Percentiles rank a stretch among this genome's conserved stretches.
These are phyloP conservation scores for Przewalskia tangutica DNA, from an alignment of 257 asterid species.

Conservation along the genomic window DNA sequence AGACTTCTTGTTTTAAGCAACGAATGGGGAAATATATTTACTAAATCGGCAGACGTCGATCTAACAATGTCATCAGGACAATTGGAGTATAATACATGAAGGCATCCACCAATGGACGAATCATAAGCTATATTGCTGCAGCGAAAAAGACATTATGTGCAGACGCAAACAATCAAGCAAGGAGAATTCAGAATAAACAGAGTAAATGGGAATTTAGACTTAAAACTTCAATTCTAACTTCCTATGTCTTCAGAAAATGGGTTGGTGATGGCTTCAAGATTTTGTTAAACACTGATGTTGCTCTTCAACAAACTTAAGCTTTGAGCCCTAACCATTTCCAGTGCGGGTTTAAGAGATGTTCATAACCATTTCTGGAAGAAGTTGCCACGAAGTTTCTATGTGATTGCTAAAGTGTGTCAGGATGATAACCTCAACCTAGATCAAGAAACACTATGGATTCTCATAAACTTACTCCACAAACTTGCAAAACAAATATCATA, in stretches of 20 bases:
- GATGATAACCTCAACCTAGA: neutral
- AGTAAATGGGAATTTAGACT: neutral
- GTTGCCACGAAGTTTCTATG: neutral
- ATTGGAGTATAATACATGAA: conserved; percentile 57
- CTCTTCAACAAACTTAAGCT: neutral
- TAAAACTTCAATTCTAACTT: neutral
- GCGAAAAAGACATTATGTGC: conserved; percentile 11
- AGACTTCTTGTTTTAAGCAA: conserved; percentile 62
- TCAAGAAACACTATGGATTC: neutral
- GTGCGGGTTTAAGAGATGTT: neutral
- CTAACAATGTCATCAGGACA: conserved; percentile 67
- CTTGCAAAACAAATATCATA: neutral
- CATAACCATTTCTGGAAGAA: neutral
- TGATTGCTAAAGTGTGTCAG: neutral
- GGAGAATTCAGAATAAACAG: conserved; percentile 7
- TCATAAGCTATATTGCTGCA: conserved; percentile 69
- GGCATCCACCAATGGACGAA: conserved; percentile 73
- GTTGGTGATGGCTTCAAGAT: neutral
- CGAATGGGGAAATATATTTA: conserved; percentile 47
- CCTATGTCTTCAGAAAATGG: neutral
- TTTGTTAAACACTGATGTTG: neutral
- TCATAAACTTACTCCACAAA: neutral
- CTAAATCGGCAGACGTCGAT: conserved; percentile 63
- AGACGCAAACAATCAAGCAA: conserved; percentile 13
- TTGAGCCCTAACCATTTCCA: neutral